Evolutionary conservation across 2,329 filamentous ascomycete genomes (phyloP).

Genomic region (Fusarium floridanum): DNA sequence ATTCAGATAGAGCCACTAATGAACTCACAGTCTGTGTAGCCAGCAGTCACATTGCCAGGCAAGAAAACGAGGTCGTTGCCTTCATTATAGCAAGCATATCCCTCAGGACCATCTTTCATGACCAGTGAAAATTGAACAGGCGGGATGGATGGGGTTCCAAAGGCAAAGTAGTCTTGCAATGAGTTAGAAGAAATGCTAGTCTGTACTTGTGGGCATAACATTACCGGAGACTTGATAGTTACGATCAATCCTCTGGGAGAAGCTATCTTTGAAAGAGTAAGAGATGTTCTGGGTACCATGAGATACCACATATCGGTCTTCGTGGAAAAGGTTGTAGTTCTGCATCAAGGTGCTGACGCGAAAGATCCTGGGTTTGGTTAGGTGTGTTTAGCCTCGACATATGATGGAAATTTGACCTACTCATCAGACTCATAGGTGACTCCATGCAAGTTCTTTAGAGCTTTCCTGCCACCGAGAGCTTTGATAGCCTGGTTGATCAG

Average conservation of each 20-base stretch:
- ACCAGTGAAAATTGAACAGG: not conserved
- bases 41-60: not conserved
- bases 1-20: not conserved
- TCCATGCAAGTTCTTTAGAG: not conserved
- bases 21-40: not conserved
- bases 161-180: not conserved
- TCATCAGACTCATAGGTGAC: not conserved
- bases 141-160: not conserved
- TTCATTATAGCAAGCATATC: conserved; percentile 1
- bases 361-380: conserved; percentile 3
- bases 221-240: not conserved
- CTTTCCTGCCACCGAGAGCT: not conserved
- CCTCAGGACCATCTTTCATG: not conserved
- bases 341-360: conserved; percentile 14
- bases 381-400: not conserved
- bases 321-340: conserved; percentile 23
- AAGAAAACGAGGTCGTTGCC: not conserved
- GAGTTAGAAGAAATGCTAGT: not conserved
- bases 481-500: not conserved
- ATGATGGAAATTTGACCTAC: not conserved
- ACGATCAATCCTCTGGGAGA: not conserved
- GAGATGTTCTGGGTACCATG: conserved; percentile 20
- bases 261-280: not conserved
- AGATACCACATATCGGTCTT: conserved; percentile 12
- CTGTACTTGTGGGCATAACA: not conserved